phyloP scores from a whole-genome alignment of 805 yeast genomes.

The Torulaspora gathmanii region DNA sequence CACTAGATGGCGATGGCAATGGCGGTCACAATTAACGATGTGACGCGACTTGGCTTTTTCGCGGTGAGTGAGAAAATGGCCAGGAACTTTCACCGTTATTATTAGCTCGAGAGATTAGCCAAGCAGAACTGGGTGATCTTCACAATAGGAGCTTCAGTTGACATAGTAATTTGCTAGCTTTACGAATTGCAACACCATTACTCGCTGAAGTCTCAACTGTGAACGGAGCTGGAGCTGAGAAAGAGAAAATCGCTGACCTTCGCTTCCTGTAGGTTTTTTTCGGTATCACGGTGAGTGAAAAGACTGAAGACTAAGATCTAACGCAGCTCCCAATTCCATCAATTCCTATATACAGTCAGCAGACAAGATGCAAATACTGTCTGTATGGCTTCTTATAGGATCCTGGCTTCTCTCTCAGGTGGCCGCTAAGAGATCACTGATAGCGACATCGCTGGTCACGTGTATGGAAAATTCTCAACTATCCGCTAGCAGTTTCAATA shows the following conservation, averaged over 20 bases:
- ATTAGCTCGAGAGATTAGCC: conserved; percentile 3
- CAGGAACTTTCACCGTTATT: conserved; percentile 6
- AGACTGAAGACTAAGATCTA: neutral
- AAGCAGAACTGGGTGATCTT: neutral
- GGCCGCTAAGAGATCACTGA: conserved; percentile 37
- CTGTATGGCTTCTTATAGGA: conserved; percentile 9
- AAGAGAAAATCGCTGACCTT: conserved; percentile 1
- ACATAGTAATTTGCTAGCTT: neutral
- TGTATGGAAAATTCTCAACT: conserved; percentile 76
- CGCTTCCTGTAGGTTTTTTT: conserved; percentile 4
- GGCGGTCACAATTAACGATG: conserved; percentile 1
- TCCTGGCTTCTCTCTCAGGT: conserved; percentile 10
- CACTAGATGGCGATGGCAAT: neutral
- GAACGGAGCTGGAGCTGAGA: neutral
- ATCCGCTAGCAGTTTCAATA: conserved; percentile 69
- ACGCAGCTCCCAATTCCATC: neutral
- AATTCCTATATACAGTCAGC: neutral
- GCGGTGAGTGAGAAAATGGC: neutral
- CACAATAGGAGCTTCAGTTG: neutral
- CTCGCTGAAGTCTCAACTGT: neutral
- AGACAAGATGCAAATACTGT: conserved; percentile 7
- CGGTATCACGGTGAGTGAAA: neutral
- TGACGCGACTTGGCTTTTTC: conserved; percentile 2
- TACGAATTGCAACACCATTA: neutral
- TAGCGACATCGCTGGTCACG: conserved; percentile 76